These are phyloP conservation scores for Phanerochaete sordida DNA, from an alignment of 768 basidiomycete genomes.

Conservation along the genomic window DNA sequence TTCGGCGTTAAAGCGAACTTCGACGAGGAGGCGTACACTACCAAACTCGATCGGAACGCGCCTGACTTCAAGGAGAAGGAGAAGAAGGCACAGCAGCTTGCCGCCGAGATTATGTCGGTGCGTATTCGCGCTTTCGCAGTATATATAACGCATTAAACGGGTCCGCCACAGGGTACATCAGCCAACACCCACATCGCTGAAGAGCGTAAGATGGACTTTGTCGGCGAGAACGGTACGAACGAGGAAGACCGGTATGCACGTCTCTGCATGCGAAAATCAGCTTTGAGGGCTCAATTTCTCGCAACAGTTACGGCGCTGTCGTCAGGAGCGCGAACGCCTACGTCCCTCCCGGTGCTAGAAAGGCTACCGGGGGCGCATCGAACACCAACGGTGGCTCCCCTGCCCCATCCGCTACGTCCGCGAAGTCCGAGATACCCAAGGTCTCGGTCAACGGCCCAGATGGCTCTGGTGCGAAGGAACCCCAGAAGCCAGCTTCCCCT, in stretches of 20 bases:
- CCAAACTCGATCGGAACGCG: constrained; percentile 80
- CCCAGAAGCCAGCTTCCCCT: constrained; percentile 61
- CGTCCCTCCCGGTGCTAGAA: constrained; percentile 88
- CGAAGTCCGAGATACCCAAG: constrained; percentile 57
- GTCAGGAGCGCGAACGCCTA: constrained; percentile 87
- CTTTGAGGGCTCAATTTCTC: too few relatives aligned
- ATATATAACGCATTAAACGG: background rate
- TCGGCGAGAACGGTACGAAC: constrained; percentile 70
- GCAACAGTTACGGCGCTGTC: constrained; percentile 86
- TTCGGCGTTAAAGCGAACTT: constrained; percentile 92
- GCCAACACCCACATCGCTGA: constrained; percentile 87
- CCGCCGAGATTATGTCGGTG: constrained; percentile 88
- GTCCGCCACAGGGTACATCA: constrained; percentile 43
- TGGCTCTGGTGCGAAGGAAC: constrained; percentile 48
- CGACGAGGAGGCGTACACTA: constrained; percentile 94
- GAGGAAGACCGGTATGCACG: constrained; percentile 84
- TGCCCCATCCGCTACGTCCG: constrained; percentile 12
- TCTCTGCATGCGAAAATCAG: too few relatives aligned
- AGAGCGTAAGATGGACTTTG: constrained; percentile 62
- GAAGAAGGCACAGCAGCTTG: constrained; percentile 81
- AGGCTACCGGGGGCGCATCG: constrained; percentile 24
- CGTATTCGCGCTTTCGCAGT: constrained; percentile 25
- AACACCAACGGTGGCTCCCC: constrained; percentile 33
- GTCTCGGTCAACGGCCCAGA: constrained; percentile 80
- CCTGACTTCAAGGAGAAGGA: constrained; percentile 89